These are phyloP conservation scores for Leersia perrieri DNA, from an alignment of 176 grass and related monocot genomes.

Conservation along the genomic window DNA sequence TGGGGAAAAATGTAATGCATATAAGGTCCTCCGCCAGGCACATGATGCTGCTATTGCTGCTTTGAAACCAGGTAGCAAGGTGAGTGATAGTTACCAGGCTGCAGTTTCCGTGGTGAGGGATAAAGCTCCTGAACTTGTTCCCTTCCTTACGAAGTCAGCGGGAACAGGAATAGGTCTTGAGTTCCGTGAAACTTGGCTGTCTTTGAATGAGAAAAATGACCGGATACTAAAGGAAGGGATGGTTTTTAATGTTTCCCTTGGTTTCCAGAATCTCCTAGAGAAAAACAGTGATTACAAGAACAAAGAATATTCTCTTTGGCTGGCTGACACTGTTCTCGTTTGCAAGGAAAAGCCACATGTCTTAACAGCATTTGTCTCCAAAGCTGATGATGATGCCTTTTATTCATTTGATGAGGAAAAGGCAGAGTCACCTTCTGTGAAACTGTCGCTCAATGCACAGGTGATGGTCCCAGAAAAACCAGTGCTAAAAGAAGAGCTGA, in stretches of 20 bases:
- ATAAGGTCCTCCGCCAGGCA: constrained; percentile 58
- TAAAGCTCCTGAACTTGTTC: constrained; percentile 64
- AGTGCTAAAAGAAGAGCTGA: background rate
- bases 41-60: constrained; percentile 61
- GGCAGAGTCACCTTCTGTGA: background rate
- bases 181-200: constrained; percentile 64
- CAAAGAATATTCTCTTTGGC: constrained; percentile 52
- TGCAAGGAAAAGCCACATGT: constrained; percentile 52
- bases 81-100: constrained; percentile 53
- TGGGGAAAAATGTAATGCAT: constrained; percentile 54
- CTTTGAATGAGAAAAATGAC: constrained; percentile 65
- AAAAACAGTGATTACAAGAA: constrained; percentile 45
- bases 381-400: constrained; percentile 47
- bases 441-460: no score
- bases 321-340: constrained; percentile 77
- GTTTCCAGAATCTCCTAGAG: constrained; percentile 64
- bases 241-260: constrained; percentile 85
- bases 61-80: constrained; percentile 41
- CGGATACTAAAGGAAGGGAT: constrained; percentile 52
- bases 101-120: constrained; percentile 44
- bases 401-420: constrained; percentile 65
- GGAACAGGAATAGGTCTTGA: constrained; percentile 81
- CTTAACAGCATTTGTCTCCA: constrained; percentile 50
- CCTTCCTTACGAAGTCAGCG: constrained; percentile 56
- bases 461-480: background rate